These are phyloP conservation scores for Pueraria montana DNA, from an alignment of 306 rosid genomes.

Conservation along the genomic window DNA sequence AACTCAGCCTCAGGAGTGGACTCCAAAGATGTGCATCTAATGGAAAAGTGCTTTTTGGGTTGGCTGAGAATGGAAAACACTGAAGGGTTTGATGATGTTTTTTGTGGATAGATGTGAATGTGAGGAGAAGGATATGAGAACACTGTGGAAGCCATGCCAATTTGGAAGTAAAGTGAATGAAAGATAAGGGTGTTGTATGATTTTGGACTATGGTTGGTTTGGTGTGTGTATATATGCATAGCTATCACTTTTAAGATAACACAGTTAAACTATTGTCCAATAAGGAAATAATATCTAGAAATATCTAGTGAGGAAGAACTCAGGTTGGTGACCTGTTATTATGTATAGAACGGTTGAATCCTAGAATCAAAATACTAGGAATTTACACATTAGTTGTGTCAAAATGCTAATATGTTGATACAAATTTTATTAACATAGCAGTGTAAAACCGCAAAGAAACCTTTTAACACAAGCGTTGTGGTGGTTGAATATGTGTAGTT, in stretches of 20 bases:
- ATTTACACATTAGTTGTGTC: background rate
- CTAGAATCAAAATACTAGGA: background rate
- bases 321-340: background rate
- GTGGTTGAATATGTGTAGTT: too few relatives aligned
- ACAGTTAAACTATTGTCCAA: background rate
- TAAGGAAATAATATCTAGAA: slow-evolving; percentile 14
- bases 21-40: slow-evolving; percentile 53
- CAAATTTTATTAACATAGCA: background rate
- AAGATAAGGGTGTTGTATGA: slow-evolving; percentile 57
- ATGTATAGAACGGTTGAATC: background rate
- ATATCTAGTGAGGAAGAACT: slow-evolving; percentile 22
- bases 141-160: slow-evolving; percentile 75
- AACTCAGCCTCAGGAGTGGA: slow-evolving; percentile 52
- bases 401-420: background rate
- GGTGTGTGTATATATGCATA: background rate
- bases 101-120: slow-evolving; percentile 39
- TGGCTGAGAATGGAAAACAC: slow-evolving; percentile 37
- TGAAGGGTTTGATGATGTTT: slow-evolving; percentile 43
- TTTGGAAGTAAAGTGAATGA: slow-evolving; percentile 16
- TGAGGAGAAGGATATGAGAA: slow-evolving; percentile 53
- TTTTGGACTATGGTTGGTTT: slow-evolving; percentile 8
- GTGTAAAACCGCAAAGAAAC: too few relatives aligned
- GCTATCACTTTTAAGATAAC: slow-evolving; percentile 18
- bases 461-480: too few relatives aligned
- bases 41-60: slow-evolving; percentile 51